Base-by-base conservation (phyloP, 2,329 filamentous ascomycete species). In the Capronia coronata region DNA sequence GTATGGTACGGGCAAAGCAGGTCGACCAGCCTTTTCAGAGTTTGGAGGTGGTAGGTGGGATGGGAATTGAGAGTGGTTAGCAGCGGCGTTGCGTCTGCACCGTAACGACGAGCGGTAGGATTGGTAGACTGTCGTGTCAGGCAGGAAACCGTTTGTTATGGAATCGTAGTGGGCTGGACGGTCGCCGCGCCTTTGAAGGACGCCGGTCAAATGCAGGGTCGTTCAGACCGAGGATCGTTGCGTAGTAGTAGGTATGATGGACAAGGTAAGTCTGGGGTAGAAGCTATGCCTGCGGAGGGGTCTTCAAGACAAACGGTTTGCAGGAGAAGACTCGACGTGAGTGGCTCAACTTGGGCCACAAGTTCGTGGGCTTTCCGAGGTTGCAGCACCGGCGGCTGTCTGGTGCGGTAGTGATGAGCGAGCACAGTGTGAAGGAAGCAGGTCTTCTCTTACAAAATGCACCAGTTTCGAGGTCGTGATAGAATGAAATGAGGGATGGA, bases 1-100 rank as follows among this genome's bases (percentile, higher is more conserved):
- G n/a, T n/a, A n/a, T n/a, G n/a, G n/a, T n/a, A n/a, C n/a, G n/a
- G n/a, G n/a, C n/a, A 38, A 43, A 43, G 45, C 44, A 29, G 40
- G 19, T 29, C 41, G 27, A 43, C 41, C 27, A 40, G 35, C 30
- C 40, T 30, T 23, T 34, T 42, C 32, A 51, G 19, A 42, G 23
- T 47, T 46, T 45, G 49, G 32, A 54, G 48, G 54, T 56, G 49
- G 54, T 30, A 51, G 48, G 48, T 47, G 54, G 47, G 54, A 49
- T n/a, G 51, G 51, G 42, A 34, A 44, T 22, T 27, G 23, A 47
- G 23, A 22, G 34, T 54, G 51, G 48, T 52, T 56, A 49, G 54
- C 45, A 40, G 48, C 44, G 35, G 21, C 40, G 14, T 25, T 40
- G 48, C 40, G 42, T 43, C 30, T 49, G 47, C 50, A 53, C 47